Evolutionary conservation across 306 rosid genomes (phyloP), one percentile per base, ranked within the genome.

Genomic region (Prunus davidiana): DNA sequence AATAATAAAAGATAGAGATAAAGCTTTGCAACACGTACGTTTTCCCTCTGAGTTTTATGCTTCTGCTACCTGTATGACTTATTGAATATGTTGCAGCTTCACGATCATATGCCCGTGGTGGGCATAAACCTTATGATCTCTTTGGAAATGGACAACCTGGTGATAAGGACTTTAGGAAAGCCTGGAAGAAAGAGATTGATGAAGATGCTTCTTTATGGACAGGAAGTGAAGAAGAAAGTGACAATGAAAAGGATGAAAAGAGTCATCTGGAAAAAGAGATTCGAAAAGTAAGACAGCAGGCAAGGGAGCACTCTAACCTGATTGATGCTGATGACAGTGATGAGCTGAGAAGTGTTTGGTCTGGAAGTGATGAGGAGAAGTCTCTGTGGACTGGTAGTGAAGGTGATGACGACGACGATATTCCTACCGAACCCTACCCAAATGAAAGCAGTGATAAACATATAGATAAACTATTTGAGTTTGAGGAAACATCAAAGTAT

Each of bases 341-440:
- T 73, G 98, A 91, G 76, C 75, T 93, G 84, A 77, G 84, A 80
- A 93, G 98, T 79, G 91, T 93, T 41, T 91, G 93, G 95, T 93
- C 96, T 4, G 95, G 87, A 75, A 91, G 93, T 72, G 98, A 93
- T 60, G 96, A 86, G 69, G 98, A 93, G 84, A 93, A 89, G 85
- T 89, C 96, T n/a, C 78, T 91, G 7, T 93, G 96, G 96, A 93
- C 95, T 8, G 95, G 96, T 20, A 91, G 91, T 76, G 98, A 93
- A 76, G 88, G 87, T 72, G 98, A 93, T 20, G 91, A 83, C 2
- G 98, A 91, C 0, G 84, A 86, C 2, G 96, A 93, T 78, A 75
- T 88, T 82, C 96, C 95, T 15, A 89, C 93, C 5, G 93, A 91
- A 83, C 91, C 98, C 63, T 88, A 87, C 82, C 95, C 95, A 50